phyloP scores from a whole-genome alignment of 2,329 filamentous ascomycete species.

The Epichloe glyceriae region DNA sequence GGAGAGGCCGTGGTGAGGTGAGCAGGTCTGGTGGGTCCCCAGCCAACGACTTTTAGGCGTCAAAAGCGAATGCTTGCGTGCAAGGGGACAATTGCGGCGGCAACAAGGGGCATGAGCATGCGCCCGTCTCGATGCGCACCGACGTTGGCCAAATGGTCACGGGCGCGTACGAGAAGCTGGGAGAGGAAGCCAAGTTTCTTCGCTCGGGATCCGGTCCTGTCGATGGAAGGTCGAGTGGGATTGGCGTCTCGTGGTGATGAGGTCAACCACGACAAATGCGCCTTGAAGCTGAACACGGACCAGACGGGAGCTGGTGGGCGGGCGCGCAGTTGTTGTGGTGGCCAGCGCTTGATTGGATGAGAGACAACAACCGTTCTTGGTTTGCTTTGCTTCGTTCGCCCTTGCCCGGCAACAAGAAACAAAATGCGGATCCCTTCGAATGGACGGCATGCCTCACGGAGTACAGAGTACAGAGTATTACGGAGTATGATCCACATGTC shows the following conservation, averaged over 20 bases:
- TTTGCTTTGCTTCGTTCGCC: neutral
- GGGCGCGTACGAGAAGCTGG: neutral
- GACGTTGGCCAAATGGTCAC: neutral
- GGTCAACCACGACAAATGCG: neutral
- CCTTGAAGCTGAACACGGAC: neutral
- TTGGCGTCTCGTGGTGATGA: neutral
- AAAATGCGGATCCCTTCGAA: neutral
- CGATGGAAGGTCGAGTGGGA: neutral
- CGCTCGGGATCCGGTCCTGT: neutral
- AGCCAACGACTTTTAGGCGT: conserved; percentile 4
- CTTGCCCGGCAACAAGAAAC: conserved; percentile 9
- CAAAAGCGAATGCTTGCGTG: neutral
- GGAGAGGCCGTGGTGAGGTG: neutral
- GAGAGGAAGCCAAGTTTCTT: neutral
- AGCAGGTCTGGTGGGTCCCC: conserved; percentile 1
- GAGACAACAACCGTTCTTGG: neutral
- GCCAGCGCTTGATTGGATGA: conserved; percentile 9
- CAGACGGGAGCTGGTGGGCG: too few relatives aligned
- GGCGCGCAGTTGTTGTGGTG: conserved; percentile 9
- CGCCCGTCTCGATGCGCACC: neutral
- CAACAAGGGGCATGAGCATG: neutral
- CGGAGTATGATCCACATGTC: too few relatives aligned
- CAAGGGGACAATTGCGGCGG: too few relatives aligned
- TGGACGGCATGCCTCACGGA: too few relatives aligned
- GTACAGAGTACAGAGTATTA: too few relatives aligned